A percentile compares a stretch with the other conserved stretches of the same genome.
Conservation (phyloP, 306 rosid species). For the Vigna hirtella region DNA sequence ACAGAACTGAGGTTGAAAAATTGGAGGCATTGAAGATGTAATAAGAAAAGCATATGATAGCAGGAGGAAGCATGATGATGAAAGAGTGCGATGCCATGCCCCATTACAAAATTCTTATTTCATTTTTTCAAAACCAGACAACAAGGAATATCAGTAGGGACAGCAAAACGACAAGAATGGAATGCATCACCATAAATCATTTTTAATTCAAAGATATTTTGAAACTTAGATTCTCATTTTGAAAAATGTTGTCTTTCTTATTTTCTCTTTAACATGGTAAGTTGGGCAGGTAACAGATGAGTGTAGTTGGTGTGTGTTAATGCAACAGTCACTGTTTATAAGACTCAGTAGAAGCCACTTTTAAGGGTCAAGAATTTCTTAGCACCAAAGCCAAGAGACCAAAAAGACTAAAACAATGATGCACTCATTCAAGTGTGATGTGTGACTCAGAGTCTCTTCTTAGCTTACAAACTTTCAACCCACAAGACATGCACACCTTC, state of each 20-base stretch:
- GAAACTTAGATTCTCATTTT: not conserved
- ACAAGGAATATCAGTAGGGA: not conserved
- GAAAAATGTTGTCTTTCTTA: not conserved
- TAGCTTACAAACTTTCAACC: conserved; percentile 30
- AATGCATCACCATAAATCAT: not conserved
- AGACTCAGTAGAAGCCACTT: conserved; percentile 11
- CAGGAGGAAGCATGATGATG: not conserved
- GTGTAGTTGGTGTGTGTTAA: conserved; percentile 47
- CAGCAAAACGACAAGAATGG: conserved; percentile 43
- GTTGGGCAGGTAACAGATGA: conserved; percentile 43
- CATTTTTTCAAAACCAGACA: not conserved
- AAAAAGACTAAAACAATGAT: conserved; percentile 24
- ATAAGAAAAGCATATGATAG: not conserved
- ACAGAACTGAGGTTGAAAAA: not conserved
- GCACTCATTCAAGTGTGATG: conserved; percentile 22
- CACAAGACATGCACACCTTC: conserved; percentile 41
- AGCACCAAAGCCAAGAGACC: conserved; percentile 43
- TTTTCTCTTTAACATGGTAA: not conserved
- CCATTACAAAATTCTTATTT: not conserved
- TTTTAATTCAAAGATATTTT: conserved; percentile 4
- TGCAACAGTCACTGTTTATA: conserved; percentile 39
- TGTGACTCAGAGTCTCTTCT: conserved; percentile 11
- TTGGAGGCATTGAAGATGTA: not conserved
- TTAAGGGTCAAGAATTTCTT: conserved; percentile 41
- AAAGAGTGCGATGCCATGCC: not conserved